These are phyloP conservation scores for Annulohypoxylon nitens DNA, from an alignment of 495 filamentous ascomycete genomes.

Conservation along the genomic window DNA sequence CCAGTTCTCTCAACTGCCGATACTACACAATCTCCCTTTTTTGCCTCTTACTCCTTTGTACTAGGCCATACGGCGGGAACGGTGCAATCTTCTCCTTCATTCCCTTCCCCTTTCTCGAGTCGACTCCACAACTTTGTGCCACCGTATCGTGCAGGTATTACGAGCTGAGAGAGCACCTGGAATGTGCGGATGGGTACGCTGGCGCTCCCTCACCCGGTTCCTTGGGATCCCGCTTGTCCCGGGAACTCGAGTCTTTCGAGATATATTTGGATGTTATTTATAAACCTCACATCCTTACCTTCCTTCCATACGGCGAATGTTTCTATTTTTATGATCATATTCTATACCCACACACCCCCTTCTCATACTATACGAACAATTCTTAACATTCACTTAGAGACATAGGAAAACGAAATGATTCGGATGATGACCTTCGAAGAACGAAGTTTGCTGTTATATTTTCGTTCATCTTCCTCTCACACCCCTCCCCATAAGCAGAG, in stretches of 20 bases:
- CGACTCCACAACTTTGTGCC: conserved; percentile 39
- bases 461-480: not conserved
- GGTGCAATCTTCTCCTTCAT: conserved; percentile 27
- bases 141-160: conserved; percentile 34
- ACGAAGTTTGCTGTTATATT: conserved; percentile 38
- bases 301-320: not conserved
- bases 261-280: conserved; percentile 16
- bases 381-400: not conserved
- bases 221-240: conserved; percentile 20
- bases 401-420: conserved; percentile 8
- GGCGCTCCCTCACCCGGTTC: conserved; percentile 30
- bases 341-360: conserved; percentile 14
- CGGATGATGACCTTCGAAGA: not conserved
- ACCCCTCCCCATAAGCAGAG: conserved; percentile 23
- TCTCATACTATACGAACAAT: conserved; percentile 16
- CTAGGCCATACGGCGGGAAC: conserved; percentile 42
- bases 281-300: conserved; percentile 3
- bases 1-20: conserved; percentile 45
- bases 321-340: conserved; percentile 1
- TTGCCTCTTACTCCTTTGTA: conserved; percentile 44
- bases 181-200: conserved; percentile 17
- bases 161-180: conserved; percentile 35
- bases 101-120: conserved; percentile 26
- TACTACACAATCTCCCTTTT: conserved; percentile 46
- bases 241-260: conserved; percentile 6